Evolutionary conservation across 164 flowering plant species (phyloP), one percentile per base, ranked within the genome.

Genomic region (Dillenia turbinata): DNA sequence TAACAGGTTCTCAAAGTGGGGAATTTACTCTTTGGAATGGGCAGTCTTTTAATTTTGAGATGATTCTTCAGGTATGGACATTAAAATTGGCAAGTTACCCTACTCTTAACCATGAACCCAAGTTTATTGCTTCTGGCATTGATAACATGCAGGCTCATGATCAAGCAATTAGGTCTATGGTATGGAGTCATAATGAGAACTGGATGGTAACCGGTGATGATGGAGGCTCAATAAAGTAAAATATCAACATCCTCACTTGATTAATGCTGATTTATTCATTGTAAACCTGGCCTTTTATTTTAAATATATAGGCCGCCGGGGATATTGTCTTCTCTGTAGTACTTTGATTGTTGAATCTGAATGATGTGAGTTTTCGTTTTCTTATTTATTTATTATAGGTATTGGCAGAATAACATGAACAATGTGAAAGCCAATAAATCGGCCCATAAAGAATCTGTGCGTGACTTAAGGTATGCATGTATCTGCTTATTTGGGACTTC

Each of bases 191-290:
- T 56, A 95, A 92, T 70, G 99, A 92, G 78, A 92, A 88, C 59
- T 95, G 96, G 96, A 95, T 95, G 99, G 99, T 95, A 66, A 85
- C 94, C 65, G 99, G 99, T 64, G 99, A 95, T 80, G 97, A 95
- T 78, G 97, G 97, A 16, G 99, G 99, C 16, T 59, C 99, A 55
- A 89, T 95, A 71, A 95, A 95, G 99, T 94, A 88, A 55, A 19
- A 5, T 33, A 5, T 6, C 7, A 33, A 33, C 40, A 33, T 33
- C 40, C 40, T 33, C 7, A 33, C 40, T 33, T 33, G 40, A 33
- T 33, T 33, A 33, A 33, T 33, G 7, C 40, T 33, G 40, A 33
- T 33, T 33, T 33, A 33, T 33, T 33, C 6, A 6, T 33, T 33
- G 40, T 33, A 33, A 33, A 33, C 7, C 40, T 33, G 40, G 40